Conservation (phyloP, 345 rosid species). For the Eucalyptus sp. region DNA sequence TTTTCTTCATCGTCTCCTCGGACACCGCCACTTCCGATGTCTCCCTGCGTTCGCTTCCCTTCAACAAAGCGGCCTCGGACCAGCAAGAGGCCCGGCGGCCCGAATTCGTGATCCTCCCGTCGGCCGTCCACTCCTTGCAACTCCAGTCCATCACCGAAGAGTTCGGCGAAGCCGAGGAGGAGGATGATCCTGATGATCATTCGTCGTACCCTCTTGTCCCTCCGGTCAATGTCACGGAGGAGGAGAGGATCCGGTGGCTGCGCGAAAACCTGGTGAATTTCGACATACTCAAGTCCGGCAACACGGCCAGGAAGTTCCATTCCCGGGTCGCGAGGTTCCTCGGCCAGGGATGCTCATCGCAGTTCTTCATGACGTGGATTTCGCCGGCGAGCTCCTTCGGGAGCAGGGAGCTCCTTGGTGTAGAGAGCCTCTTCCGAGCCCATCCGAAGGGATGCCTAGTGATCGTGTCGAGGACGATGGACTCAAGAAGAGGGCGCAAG, state of each 20-base stretch:
- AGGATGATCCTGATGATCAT: background rate
- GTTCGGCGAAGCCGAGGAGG: background rate
- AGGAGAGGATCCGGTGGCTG: conserved; percentile 40
- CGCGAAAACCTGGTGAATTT: conserved; percentile 17
- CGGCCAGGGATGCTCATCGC: conserved; percentile 28
- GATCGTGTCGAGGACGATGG: conserved; percentile 58
- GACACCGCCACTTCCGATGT: conserved; percentile 12
- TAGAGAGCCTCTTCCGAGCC: conserved; percentile 53
- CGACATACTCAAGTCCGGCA: conserved; percentile 40
- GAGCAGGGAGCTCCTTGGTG: conserved; percentile 35
- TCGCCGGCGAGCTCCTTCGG: conserved; percentile 40
- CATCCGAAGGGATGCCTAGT: conserved; percentile 59
- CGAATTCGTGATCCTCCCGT: background rate
- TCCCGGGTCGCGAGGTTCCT: conserved; percentile 39
- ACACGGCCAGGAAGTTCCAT: conserved; percentile 33
- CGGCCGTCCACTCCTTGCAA: conserved; percentile 2
- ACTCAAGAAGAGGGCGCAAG: conserved; percentile 35
- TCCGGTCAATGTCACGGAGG: conserved; percentile 28
- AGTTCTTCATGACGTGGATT: conserved; percentile 85
- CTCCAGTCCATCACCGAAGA: conserved; percentile 15
- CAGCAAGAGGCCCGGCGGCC: background rate
- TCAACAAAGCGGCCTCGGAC: background rate
- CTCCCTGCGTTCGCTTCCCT: background rate
- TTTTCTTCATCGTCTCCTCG: conserved; percentile 21
- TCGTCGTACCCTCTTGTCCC: conserved; percentile 19